These are phyloP conservation scores for Pulicaria dysenterica DNA, from an alignment of 129 eudicot genomes.

Conservation along the genomic window DNA sequence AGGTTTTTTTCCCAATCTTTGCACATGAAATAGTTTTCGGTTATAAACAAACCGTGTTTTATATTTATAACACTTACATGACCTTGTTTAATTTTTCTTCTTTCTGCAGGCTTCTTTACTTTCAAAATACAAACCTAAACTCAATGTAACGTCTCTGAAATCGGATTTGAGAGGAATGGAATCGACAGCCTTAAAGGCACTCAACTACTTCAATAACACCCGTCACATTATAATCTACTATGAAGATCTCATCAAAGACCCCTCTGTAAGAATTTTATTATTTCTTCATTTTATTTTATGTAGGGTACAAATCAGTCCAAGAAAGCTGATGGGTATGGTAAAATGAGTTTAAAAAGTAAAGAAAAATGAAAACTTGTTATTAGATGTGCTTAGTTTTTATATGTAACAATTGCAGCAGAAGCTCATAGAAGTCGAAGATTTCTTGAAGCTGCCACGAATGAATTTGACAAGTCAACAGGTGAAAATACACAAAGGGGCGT, in stretches of 20 bases:
- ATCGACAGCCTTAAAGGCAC: constrained; percentile 51
- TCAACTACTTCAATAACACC: constrained; percentile 64
- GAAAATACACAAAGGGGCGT: constrained; percentile 89
- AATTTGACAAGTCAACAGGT: constrained; percentile 78
- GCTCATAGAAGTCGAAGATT: constrained; percentile 64
- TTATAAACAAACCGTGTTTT: background rate
- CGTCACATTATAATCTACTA: constrained; percentile 75
- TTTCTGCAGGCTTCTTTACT: constrained; percentile 71
- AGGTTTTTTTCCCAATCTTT: constrained; percentile 44
- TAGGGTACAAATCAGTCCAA: constrained; percentile 16
- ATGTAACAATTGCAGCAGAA: constrained; percentile 43
- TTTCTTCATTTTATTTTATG: constrained; percentile 3
- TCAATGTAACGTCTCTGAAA: constrained; percentile 60
- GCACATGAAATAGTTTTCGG: background rate
- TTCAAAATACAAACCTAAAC: constrained; percentile 69
- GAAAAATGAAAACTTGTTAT: background rate
- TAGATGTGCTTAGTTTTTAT: background rate
- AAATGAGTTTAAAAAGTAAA: background rate
- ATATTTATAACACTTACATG: background rate
- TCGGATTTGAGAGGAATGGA: constrained; percentile 77
- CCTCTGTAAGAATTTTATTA: constrained; percentile 49
- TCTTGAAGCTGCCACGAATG: constrained; percentile 68
- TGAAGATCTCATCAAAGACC: constrained; percentile 79
- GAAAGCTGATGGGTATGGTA: constrained; percentile 19
- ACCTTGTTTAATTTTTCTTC: constrained; percentile 2